Evolutionary conservation across 2,329 filamentous ascomycete genomes (phyloP).

Genomic region (Phaeoacremonium minimum): DNA sequence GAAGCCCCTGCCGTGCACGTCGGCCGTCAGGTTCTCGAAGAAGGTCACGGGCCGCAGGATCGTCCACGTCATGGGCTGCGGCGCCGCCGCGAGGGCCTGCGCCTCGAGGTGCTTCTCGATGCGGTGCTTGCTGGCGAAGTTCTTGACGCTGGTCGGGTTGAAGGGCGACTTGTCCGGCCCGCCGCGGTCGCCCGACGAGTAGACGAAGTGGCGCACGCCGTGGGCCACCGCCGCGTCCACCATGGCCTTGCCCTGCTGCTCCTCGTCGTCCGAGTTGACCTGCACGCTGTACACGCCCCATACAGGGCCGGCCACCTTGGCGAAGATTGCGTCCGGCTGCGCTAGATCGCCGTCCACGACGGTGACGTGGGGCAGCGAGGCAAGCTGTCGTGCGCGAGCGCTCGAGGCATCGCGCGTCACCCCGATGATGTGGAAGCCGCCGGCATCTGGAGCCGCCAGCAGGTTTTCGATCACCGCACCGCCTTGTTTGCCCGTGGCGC

Average conservation of each 20-base stretch:
- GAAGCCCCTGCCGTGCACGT: slow-evolving; percentile 23
- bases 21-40: slow-evolving; percentile 41
- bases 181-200: slow-evolving; percentile 22
- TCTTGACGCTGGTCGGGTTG: slow-evolving; percentile 19
- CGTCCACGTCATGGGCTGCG: slow-evolving; percentile 35
- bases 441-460: slow-evolving; percentile 7
- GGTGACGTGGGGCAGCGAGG: slow-evolving; percentile 36
- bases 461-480: slow-evolving; percentile 20
- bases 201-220: slow-evolving; percentile 24
- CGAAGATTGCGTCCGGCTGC: slow-evolving; percentile 41
- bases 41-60: slow-evolving; percentile 56
- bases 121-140: slow-evolving; percentile 43
- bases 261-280: slow-evolving; percentile 27
- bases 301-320: slow-evolving; percentile 23
- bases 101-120: slow-evolving; percentile 55
- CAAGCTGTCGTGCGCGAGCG: slow-evolving; percentile 35
- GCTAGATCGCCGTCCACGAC: slow-evolving; percentile 54
- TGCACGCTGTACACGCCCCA: slow-evolving; percentile 57
- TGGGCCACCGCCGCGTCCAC: slow-evolving; percentile 26
- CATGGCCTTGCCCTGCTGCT: slow-evolving; percentile 25
- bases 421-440: slow-evolving; percentile 41
- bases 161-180: slow-evolving; percentile 19
- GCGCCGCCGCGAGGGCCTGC: slow-evolving; percentile 10
- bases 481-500: slow-evolving; percentile 24
- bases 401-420: slow-evolving; percentile 48